phyloP scores from a whole-genome alignment of 1,284 basidiomycete species.

The Stygiomarasmius scandens region DNA sequence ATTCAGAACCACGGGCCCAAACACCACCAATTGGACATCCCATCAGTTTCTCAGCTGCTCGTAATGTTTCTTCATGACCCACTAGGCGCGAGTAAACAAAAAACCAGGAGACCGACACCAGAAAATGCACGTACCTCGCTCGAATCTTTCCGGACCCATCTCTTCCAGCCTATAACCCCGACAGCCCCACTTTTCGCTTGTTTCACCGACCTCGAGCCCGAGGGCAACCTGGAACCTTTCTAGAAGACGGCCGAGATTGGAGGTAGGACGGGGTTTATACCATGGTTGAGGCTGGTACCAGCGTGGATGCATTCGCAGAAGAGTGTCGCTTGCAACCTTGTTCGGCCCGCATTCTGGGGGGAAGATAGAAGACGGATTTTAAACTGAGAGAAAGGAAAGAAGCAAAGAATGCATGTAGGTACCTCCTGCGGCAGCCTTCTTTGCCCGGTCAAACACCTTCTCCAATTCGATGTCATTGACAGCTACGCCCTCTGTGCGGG shows the following conservation, averaged over 20 bases:
- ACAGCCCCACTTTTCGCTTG: conserved; percentile 22
- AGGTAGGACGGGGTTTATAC: conserved; percentile 42
- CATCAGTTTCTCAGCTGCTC: conserved; percentile 38
- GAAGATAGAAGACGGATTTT: no score
- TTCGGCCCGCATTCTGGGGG: no score
- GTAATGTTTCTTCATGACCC: conserved; percentile 40
- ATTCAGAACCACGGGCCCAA: background rate
- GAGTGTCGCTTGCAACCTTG: no score
- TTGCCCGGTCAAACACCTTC: no score
- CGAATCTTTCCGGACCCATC: conserved; percentile 24
- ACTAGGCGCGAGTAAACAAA: conserved; percentile 21
- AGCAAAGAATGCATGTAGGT: no score
- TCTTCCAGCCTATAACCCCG: conserved; percentile 45
- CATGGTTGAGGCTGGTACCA: conserved; percentile 40
- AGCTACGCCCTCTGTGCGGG: no score
- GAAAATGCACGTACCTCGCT: conserved; percentile 6
- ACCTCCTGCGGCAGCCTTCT: no score
- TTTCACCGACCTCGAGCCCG: conserved; percentile 37
- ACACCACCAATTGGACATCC: conserved; percentile 39
- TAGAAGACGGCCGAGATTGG: conserved; percentile 12
- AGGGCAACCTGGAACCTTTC: conserved; percentile 29
- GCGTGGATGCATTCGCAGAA: conserved; percentile 18
- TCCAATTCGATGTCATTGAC: no score
- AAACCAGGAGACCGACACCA: conserved; percentile 1
- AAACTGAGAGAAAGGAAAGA: no score